Conservation (phyloP, 768 basidiomycete genomes). For the Vararia minispora region DNA sequence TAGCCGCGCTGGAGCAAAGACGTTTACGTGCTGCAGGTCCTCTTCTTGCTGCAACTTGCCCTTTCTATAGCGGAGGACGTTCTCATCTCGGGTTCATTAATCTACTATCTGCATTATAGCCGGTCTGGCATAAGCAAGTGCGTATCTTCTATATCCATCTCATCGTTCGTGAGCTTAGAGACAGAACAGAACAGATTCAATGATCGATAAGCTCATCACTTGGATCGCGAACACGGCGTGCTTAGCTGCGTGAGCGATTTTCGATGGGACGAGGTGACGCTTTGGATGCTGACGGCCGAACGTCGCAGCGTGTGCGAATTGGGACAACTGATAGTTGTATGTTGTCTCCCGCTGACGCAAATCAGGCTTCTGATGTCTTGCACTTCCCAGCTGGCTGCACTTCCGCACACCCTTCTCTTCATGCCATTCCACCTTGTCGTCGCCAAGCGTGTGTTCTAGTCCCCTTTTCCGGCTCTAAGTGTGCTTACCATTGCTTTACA, state of each 20-base stretch:
- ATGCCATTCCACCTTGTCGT: slow-evolving; percentile 7
- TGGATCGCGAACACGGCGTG: slow-evolving; percentile 6
- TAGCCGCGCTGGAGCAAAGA: too few species aligned
- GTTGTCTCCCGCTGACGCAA: neutral
- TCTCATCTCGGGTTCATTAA: slow-evolving; percentile 6
- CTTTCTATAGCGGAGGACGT: neutral
- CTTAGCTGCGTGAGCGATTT: slow-evolving; percentile 1
- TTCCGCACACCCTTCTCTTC: slow-evolving; percentile 5
- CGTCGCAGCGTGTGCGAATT: slow-evolving; percentile 1
- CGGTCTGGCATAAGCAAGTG: neutral
- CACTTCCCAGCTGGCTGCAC: slow-evolving; percentile 4
- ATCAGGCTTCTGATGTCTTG: neutral
- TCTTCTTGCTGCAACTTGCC: neutral
- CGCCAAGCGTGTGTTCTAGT: slow-evolving; percentile 1
- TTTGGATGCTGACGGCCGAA: neutral
- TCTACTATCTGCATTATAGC: slow-evolving; percentile 7
- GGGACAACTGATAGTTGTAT: slow-evolving; percentile 5
- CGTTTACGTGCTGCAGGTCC: neutral
- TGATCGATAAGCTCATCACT: slow-evolving; percentile 5
- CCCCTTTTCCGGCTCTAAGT: neutral
- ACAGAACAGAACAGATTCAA: slow-evolving; percentile 3
- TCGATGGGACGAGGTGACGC: neutral
- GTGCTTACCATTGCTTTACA: neutral
- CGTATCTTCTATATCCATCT: neutral
- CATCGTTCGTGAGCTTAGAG: too few species aligned